Evolutionary conservation across 2,329 filamentous ascomycete species (phyloP), one percentile per base, ranked within the genome.

Genomic region (Curvularia hawaiiensis): DNA sequence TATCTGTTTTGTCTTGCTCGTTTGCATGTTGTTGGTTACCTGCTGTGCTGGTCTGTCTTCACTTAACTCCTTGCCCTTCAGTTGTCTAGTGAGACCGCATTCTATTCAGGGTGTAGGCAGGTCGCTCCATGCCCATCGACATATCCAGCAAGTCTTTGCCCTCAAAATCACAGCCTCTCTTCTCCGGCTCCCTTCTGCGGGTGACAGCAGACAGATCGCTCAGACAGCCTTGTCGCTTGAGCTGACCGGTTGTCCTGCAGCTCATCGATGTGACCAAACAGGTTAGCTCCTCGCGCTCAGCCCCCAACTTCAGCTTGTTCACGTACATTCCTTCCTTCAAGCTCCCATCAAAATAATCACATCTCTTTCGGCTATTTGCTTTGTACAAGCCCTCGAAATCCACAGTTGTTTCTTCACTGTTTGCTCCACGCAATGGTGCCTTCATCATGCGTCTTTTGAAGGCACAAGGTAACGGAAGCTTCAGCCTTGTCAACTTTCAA

Each of bases 391-490:
- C 16, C 26, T 45, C 24, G 26, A 45, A 8, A 28, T 10, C 26
- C 30, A 30, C 43, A 18, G 9, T 14, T 14, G n/a, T 16, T n/a
- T 11, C 40, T 3, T 43, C 16, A 4, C 24, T 14, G 1, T 24
- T 22, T 39, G 38, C 12, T 8, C 39, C 22, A 16, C 10, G 5
- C 8, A 9, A 4, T 11, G 14, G 24, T 31, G 6, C 18, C n/a
- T 41, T 14, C 31, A 38, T 28, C 35, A 54, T 54, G 56, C 50
- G 24, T 51, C 51, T 54, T 40, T 51, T 58, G 46, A 40, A 54
- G 26, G 40, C 16, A 8, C 40, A 53, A 10, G 14, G 40, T 31
- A 46, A 49, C 31, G 41, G 22, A 18, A 40, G 26, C 31, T 46
- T 58, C 50, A 46, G 31, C 35, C 55, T 53, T 26, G 40, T 54